Evolutionary conservation across 2,329 filamentous ascomycete species (phyloP).

Genomic region (Penicillium vulpinum): DNA sequence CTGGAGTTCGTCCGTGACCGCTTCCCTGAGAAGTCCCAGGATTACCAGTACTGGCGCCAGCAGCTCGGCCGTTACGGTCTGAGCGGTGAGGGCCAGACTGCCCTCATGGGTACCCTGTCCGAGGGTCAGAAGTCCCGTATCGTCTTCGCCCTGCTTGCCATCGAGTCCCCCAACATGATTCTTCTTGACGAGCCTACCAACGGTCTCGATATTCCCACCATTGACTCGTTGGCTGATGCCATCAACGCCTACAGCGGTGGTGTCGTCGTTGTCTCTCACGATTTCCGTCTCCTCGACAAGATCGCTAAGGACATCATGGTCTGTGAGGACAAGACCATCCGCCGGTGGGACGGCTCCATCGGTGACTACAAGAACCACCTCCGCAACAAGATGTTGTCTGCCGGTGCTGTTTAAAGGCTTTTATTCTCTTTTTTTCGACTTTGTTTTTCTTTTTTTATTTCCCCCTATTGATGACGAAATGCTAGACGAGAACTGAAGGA

Average conservation of each 20-base stretch:
- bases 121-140: conserved; percentile 98
- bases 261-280: conserved; percentile 97
- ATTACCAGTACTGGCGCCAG: conserved; percentile 99
- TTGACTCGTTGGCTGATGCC: conserved; percentile 94
- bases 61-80: conserved; percentile 95
- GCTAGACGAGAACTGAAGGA: conserved; percentile 34
- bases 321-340: conserved; percentile 96
- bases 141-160: conserved; percentile 93
- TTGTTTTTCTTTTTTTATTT: conserved; percentile 17
- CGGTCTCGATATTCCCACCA: conserved; percentile 97
- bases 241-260: conserved; percentile 96
- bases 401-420: conserved; percentile 72
- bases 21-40: conserved; percentile 83
- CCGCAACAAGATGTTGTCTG: conserved; percentile 95
- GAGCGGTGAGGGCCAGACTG: conserved; percentile 88
- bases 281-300: conserved; percentile 98
- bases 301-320: conserved; percentile 99
- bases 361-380: conserved; percentile 97
- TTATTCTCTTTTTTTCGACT: conserved; percentile 12
- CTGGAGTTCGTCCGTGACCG: conserved; percentile 98
- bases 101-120: conserved; percentile 95
- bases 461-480: conserved; percentile 34
- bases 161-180: conserved; percentile 96
- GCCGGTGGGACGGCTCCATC: conserved; percentile 83
- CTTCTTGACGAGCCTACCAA: conserved; percentile 98